These are phyloP conservation scores for Starmerella bombicola DNA, from an alignment of 805 yeast genomes.

Conservation along the genomic window DNA sequence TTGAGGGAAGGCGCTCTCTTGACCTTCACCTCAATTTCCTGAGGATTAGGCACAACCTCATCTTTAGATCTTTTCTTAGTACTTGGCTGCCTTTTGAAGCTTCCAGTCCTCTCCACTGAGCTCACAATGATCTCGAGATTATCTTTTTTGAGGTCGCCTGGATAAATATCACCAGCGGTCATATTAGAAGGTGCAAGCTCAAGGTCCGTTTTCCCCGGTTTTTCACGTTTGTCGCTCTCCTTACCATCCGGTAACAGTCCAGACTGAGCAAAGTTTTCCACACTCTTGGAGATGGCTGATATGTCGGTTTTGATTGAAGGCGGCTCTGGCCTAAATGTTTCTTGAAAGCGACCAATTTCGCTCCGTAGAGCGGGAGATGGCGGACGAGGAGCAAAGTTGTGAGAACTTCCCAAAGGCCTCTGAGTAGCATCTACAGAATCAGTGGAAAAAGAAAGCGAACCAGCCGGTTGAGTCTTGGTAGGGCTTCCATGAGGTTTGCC, in stretches of 20 bases:
- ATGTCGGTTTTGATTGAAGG: background rate
- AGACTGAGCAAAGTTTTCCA: background rate
- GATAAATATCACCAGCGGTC: constrained; percentile 18
- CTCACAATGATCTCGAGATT: constrained; percentile 28
- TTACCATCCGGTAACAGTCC: background rate
- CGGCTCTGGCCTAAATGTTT: background rate
- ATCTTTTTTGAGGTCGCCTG: constrained; percentile 10
- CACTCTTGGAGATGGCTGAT: background rate
- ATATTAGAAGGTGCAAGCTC: constrained; percentile 5
- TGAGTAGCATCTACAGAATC: background rate
- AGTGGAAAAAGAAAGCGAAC: background rate
- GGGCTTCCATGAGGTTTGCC: background rate
- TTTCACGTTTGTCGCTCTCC: background rate
- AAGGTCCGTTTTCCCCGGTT: background rate
- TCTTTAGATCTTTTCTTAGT: constrained; percentile 17
- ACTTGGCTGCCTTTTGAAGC: constrained; percentile 28
- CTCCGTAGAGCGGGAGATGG: constrained; percentile 13
- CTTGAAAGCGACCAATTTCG: background rate
- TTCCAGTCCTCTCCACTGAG: constrained; percentile 28
- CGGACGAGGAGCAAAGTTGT: background rate
- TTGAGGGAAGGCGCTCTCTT: background rate
- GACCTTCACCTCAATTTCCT: constrained; percentile 23
- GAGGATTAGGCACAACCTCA: constrained; percentile 25
- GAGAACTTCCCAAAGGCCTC: background rate
- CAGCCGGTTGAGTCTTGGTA: background rate